These are phyloP conservation scores for Castanospermum australe DNA, from an alignment of 306 rosid species.

Conservation along the genomic window DNA sequence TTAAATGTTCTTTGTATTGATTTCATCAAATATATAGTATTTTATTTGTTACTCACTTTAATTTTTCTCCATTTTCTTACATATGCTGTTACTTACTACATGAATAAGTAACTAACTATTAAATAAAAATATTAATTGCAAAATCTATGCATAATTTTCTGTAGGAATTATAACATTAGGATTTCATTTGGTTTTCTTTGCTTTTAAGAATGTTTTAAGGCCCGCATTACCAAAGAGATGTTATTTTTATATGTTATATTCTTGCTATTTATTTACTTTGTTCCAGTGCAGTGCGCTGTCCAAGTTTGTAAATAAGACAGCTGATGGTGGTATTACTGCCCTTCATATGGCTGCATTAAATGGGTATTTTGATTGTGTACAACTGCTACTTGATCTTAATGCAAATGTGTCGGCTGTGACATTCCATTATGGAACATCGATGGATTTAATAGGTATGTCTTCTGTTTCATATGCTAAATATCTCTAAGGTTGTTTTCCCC, in stretches of 20 bases:
- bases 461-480: neutral
- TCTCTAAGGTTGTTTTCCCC: slow-evolving; percentile 8
- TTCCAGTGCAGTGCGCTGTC: slow-evolving; percentile 96
- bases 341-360: slow-evolving; percentile 93
- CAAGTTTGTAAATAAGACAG: slow-evolving; percentile 87
- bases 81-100: neutral
- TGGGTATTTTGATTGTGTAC: slow-evolving; percentile 87
- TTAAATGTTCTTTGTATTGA: neutral
- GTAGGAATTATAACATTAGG: slow-evolving; percentile 5
- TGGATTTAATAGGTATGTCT: slow-evolving; percentile 87
- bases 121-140: neutral
- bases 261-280: slow-evolving; percentile 68
- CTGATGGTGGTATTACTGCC: slow-evolving; percentile 94
- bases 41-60: neutral
- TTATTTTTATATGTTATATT: slow-evolving; percentile 31
- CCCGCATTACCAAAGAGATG: neutral
- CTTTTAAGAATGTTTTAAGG: neutral
- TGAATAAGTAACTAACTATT: neutral
- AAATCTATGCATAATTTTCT: neutral
- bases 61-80: neutral
- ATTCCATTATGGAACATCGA: slow-evolving; percentile 88
- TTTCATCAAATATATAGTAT: neutral
- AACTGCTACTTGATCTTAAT: slow-evolving; percentile 83
- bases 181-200: neutral
- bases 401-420: slow-evolving; percentile 76